These are phyloP conservation scores for Bombardia bombarda DNA, from an alignment of 495 filamentous ascomycete genomes.

Conservation along the genomic window DNA sequence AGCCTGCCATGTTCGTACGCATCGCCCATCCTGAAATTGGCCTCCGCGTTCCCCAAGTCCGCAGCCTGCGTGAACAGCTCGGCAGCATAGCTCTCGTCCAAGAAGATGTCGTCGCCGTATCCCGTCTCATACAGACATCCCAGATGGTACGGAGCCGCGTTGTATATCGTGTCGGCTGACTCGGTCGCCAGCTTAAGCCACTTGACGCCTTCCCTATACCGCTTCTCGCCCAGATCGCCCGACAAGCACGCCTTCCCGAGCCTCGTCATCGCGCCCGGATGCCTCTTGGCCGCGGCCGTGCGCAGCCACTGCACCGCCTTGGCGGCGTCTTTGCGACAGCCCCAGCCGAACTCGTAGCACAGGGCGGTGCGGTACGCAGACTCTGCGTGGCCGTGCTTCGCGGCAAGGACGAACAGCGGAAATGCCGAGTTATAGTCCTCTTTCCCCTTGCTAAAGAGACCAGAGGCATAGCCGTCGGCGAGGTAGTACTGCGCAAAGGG, in stretches of 20 bases:
- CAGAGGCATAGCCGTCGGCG: slow-evolving; percentile 87
- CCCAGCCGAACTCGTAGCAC: slow-evolving; percentile 98
- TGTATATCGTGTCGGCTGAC: slow-evolving; percentile 83
- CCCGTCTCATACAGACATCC: slow-evolving; percentile 81
- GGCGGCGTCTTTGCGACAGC: slow-evolving; percentile 73
- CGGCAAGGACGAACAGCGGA: slow-evolving; percentile 82
- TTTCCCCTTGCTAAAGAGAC: slow-evolving; percentile 87
- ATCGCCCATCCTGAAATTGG: slow-evolving; percentile 82
- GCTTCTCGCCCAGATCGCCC: slow-evolving; percentile 77
- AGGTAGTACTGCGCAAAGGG: slow-evolving; percentile 98
- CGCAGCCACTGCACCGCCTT: slow-evolving; percentile 94
- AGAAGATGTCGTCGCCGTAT: slow-evolving; percentile 86
- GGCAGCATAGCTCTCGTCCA: slow-evolving; percentile 81
- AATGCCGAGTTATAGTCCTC: slow-evolving; percentile 87
- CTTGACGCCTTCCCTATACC: slow-evolving; percentile 88
- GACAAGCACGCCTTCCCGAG: slow-evolving; percentile 84
- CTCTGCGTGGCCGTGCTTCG: slow-evolving; percentile 96
- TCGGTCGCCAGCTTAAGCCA: slow-evolving; percentile 94
- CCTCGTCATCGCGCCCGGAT: slow-evolving; percentile 89
- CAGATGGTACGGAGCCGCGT: slow-evolving; percentile 84
- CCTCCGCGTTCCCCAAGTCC: slow-evolving; percentile 80
- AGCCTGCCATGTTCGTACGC: slow-evolving; percentile 92
- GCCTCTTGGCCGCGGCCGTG: slow-evolving; percentile 81
- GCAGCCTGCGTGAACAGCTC: slow-evolving; percentile 93
- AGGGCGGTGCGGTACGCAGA: slow-evolving; percentile 88